Conservation (phyloP, 768 basidiomycete species). For the Mycena filopes region DNA sequence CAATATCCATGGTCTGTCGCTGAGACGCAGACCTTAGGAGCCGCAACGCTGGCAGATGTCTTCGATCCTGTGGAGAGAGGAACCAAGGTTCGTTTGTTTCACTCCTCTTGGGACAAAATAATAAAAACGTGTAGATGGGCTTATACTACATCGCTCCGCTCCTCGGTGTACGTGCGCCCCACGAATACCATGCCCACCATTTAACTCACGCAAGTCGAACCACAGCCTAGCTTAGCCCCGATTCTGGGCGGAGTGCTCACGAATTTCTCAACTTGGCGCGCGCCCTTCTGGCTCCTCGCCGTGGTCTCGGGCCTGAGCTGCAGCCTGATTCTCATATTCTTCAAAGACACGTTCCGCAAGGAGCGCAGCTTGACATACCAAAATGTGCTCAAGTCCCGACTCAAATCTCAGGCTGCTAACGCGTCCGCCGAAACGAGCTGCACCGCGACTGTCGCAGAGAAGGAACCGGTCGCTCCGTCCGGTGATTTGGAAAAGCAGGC, state of each 20-base stretch:
- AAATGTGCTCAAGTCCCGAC: slow-evolving; percentile 62
- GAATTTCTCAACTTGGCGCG: slow-evolving; percentile 78
- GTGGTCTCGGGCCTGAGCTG: slow-evolving; percentile 67
- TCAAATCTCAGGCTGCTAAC: slow-evolving; percentile 34
- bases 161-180: slow-evolving; percentile 59
- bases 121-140: slow-evolving; percentile 62
- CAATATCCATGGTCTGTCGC: not conserved
- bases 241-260: slow-evolving; percentile 78
- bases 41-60: slow-evolving; percentile 82
- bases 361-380: slow-evolving; percentile 88
- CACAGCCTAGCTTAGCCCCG: slow-evolving; percentile 63
- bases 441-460: slow-evolving; percentile 19
- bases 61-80: slow-evolving; percentile 81
- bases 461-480: slow-evolving; percentile 6
- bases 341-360: slow-evolving; percentile 85
- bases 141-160: slow-evolving; percentile 84
- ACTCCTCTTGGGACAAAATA: not conserved
- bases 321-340: slow-evolving; percentile 69
- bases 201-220: not conserved
- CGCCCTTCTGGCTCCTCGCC: slow-evolving; percentile 85
- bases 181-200: not conserved
- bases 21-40: slow-evolving; percentile 45
- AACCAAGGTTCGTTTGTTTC: slow-evolving; percentile 53
- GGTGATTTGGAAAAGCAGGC: slow-evolving; percentile 41
- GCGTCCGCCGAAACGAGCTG: slow-evolving; percentile 12